Conservation (phyloP, 306 rosid genomes). For the Vigna unguiculata region DNA sequence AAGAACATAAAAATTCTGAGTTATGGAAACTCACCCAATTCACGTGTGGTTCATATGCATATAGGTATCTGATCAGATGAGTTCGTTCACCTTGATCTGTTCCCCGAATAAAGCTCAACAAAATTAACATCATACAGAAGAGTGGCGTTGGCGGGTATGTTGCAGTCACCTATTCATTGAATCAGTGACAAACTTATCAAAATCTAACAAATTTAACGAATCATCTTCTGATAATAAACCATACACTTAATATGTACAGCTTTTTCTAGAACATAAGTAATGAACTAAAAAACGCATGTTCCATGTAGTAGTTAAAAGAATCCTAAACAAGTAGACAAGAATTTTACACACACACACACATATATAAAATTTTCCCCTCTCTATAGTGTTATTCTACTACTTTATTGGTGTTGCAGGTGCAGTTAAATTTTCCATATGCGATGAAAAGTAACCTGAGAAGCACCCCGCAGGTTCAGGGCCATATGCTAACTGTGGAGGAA, state of each 20-base stretch:
- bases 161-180: slow-evolving; percentile 81
- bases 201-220: slow-evolving; percentile 37
- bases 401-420: not conserved
- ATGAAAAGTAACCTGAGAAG: slow-evolving; percentile 73
- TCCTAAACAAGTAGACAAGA: not conserved
- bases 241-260: slow-evolving; percentile 6
- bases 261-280: slow-evolving; percentile 13
- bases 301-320: not conserved
- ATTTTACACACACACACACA: too few relatives aligned
- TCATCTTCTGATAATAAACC: slow-evolving; percentile 9
- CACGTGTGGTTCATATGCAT: slow-evolving; percentile 37
- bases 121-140: slow-evolving; percentile 85
- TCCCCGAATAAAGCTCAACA: slow-evolving; percentile 80
- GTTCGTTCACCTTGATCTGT: slow-evolving; percentile 59
- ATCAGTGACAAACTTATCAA: slow-evolving; percentile 42
- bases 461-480: slow-evolving; percentile 99
- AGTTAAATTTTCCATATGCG: not conserved
- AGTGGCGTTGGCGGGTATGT: slow-evolving; percentile 90
- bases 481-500: slow-evolving; percentile 91
- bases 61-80: slow-evolving; percentile 34
- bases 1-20: slow-evolving; percentile 34
- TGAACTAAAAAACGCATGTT: slow-evolving; percentile 28
- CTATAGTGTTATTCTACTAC: not conserved
- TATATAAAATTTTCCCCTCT: too few relatives aligned
- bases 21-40: slow-evolving; percentile 54